phyloP scores from a whole-genome alignment of 495 filamentous ascomycete species.

The Penicillium taxi region DNA sequence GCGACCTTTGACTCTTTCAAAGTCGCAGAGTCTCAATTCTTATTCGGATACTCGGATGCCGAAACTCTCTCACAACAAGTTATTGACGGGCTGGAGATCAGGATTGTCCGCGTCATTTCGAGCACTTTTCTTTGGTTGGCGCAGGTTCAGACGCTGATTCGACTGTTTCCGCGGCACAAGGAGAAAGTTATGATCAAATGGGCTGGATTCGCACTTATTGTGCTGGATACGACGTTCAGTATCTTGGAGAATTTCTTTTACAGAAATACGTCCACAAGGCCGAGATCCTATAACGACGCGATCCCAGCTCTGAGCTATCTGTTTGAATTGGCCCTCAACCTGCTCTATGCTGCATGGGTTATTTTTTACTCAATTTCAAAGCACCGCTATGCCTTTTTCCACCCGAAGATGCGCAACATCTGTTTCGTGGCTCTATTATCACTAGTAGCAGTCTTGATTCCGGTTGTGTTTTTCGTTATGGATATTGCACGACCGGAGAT shows the following conservation, averaged over 20 bases:
- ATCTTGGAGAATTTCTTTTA: conserved; percentile 77
- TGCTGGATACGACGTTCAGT: conserved; percentile 81
- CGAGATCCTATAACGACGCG: conserved; percentile 72
- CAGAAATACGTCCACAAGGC: conserved; percentile 49
- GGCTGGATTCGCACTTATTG: conserved; percentile 88
- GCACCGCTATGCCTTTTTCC: conserved; percentile 87
- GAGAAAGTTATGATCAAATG: conserved; percentile 99
- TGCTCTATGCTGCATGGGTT: conserved; percentile 92
- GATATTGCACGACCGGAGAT: conserved; percentile 84
- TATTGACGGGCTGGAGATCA: conserved; percentile 72
- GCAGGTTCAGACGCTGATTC: conserved; percentile 91
- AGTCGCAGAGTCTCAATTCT: conserved; percentile 73
- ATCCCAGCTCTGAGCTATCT: conserved; percentile 90
- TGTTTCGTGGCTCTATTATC: conserved; percentile 76
- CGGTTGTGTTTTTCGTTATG: conserved; percentile 90
- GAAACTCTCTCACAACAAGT: conserved; percentile 62
- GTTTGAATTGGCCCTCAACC: conserved; percentile 79
- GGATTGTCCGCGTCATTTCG: conserved; percentile 81
- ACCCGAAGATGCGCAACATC: conserved; percentile 88
- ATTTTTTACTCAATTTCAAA: conserved; percentile 92
- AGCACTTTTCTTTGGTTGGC: conserved; percentile 96
- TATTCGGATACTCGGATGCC: conserved; percentile 64
- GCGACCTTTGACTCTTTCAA: conserved; percentile 83
- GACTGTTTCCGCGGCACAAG: conserved; percentile 89
- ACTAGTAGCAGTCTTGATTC: conserved; percentile 71